Evolutionary conservation across 805 yeast species (phyloP), one percentile per base, ranked within the genome.

Genomic region (Candida fluviatilis): DNA sequence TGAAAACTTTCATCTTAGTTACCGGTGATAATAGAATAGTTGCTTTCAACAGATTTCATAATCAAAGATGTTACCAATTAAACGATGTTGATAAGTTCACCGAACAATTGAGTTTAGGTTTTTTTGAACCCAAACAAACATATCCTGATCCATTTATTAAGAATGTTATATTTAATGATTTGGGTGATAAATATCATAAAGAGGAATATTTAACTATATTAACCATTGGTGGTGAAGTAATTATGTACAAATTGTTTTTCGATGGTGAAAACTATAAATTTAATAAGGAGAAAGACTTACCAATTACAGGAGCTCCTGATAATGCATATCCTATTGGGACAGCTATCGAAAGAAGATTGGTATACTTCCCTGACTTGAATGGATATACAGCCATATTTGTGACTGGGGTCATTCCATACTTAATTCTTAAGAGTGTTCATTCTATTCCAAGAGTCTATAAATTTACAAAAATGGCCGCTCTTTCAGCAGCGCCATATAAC

Each of bases 151-250:
- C 90, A 2, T 75, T 76, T 29, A 76, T 84, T 47, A 84, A 84
- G 52, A 87, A 84, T 57, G 64, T 71, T 12, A 69, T 83, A 0
- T 72, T 82, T 56, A 73, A 78, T 32, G 74, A 73, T 33, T 52
- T 88, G 21, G 96, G 96, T 4, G 85, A 83, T 49, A 55, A 61
- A 6, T 47, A 55, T 24, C 34, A 50, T 4, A 69, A 73, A 31
- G 82, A 80, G 34, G 89, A 84, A 48, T 79, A 79, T 54, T 57
- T 89, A 41, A 71, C 88, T 0, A 67, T 86, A 5, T 60, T 87
- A 36, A 88, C 95, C 0, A 76, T 80, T 53, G 93, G 95, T 37
- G 95, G 95, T 49, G 93, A 87, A 55, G 64, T 88, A 2, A 64
- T 78, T 25, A 62, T 84, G 36, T 89, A 88, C 56, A 79, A 78